A percentile compares a stretch with the other conserved stretches of the same genome.
These are phyloP conservation scores for Entonaema liquescens DNA, from an alignment of 495 filamentous ascomycete genomes.

Conservation along the genomic window DNA sequence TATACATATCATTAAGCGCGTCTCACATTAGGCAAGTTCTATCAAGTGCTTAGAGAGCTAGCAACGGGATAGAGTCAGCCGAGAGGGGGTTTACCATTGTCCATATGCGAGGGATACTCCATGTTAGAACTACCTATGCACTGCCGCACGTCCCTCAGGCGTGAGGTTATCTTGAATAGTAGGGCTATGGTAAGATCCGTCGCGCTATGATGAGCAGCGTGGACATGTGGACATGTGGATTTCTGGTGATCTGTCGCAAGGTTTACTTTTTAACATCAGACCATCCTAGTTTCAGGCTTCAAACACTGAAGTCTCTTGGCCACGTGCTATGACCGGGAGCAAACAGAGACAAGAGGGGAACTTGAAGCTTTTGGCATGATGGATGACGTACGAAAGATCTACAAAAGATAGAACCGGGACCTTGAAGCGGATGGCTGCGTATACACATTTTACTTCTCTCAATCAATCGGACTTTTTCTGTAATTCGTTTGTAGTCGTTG, in stretches of 20 bases:
- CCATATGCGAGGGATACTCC: too few species aligned
- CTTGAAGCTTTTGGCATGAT: slow-evolving; percentile 7
- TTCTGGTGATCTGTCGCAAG: slow-evolving; percentile 34
- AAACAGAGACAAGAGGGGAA: neutral
- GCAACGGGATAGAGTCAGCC: neutral
- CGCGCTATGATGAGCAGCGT: slow-evolving; percentile 5
- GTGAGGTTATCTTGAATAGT: slow-evolving; percentile 28
- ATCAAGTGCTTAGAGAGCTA: neutral
- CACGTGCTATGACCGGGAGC: slow-evolving; percentile 24
- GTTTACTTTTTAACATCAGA: slow-evolving; percentile 32
- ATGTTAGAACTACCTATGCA: neutral
- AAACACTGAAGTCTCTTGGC: slow-evolving; percentile 33
- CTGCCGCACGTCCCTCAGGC: slow-evolving; percentile 14
- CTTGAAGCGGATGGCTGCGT: slow-evolving; percentile 3
- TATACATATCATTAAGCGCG: neutral
- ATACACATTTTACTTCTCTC: neutral
- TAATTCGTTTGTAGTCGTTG: neutral
- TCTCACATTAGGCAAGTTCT: neutral
- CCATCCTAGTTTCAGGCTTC: slow-evolving; percentile 37
- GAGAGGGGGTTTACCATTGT: too few species aligned
- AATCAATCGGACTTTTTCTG: slow-evolving; percentile 5
- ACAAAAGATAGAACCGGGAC: neutral
- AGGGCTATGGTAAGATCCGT: neutral
- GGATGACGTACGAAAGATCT: slow-evolving; percentile 9
- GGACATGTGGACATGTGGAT: slow-evolving; percentile 18